Conservation (phyloP, 257 asterid genomes). For the Solanum chilense region DNA sequence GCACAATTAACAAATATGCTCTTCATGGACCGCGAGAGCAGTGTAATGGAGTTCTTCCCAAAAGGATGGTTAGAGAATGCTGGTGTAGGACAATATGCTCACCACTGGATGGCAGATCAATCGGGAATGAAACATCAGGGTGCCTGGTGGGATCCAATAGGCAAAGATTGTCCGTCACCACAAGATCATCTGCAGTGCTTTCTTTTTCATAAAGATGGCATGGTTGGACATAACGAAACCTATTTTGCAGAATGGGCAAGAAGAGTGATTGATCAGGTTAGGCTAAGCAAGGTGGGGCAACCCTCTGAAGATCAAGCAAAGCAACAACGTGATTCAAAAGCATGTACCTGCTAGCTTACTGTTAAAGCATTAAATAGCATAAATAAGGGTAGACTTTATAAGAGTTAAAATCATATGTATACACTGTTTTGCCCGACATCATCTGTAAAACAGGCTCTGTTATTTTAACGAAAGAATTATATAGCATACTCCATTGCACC, state of each 20-base stretch:
- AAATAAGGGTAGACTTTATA: not conserved
- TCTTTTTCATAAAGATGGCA: conserved; percentile 14
- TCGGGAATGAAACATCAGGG: conserved; percentile 28
- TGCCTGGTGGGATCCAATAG: conserved; percentile 29
- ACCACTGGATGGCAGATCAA: conserved; percentile 23
- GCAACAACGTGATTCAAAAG: not conserved
- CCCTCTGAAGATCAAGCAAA: not conserved
- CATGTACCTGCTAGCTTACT: conserved; percentile 5
- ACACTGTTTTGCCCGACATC: not conserved
- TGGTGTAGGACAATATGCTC: conserved; percentile 17
- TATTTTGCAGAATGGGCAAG: conserved; percentile 22
- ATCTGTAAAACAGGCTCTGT: not conserved
- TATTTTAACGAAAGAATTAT: not conserved
- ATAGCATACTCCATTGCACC: not conserved
- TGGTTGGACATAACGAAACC: conserved; percentile 24
- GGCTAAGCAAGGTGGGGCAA: conserved; percentile 2
- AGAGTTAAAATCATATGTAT: not conserved
- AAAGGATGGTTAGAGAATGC: conserved; percentile 24
- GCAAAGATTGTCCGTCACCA: conserved; percentile 15
- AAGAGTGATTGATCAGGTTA: conserved; percentile 14
- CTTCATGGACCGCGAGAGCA: conserved; percentile 21
- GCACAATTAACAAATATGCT: conserved; percentile 29
- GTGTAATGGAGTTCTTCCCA: conserved; percentile 30
- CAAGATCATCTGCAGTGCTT: conserved; percentile 11
- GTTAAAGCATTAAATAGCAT: not conserved